Conservation (phyloP, 768 basidiomycete genomes). For the Mycena chlorophos region DNA sequence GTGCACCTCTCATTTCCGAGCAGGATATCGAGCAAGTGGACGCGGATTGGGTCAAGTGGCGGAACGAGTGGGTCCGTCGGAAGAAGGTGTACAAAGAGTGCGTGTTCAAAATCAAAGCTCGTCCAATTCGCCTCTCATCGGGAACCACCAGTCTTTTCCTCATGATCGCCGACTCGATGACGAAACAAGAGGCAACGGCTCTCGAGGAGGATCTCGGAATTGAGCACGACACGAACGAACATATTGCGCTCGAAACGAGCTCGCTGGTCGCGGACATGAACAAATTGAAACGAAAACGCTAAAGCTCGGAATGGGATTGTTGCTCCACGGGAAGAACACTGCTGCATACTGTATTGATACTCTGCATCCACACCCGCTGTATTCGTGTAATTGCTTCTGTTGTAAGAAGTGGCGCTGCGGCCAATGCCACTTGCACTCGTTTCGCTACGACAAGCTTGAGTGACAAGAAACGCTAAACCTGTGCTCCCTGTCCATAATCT, state of each 20-base stretch:
- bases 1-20: slow-evolving; percentile 64
- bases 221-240: slow-evolving; percentile 75
- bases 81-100: slow-evolving; percentile 77
- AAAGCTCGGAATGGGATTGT: neutral
- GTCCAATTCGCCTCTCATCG: neutral
- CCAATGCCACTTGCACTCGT: too few species aligned
- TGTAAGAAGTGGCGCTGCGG: neutral
- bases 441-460: neutral
- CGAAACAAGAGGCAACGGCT: slow-evolving; percentile 61
- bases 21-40: slow-evolving; percentile 72
- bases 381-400: neutral
- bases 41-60: slow-evolving; percentile 76
- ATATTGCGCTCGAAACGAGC: slow-evolving; percentile 61
- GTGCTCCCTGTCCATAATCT: neutral
- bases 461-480: too few species aligned
- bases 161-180: slow-evolving; percentile 62
- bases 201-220: slow-evolving; percentile 83
- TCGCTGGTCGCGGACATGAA: slow-evolving; percentile 49
- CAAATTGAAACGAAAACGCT: slow-evolving; percentile 55
- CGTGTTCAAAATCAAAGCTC: slow-evolving; percentile 28
- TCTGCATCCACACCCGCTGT: slow-evolving; percentile 68
- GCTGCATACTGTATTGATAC: slow-evolving; percentile 26
- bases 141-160: slow-evolving; percentile 66
- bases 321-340: slow-evolving; percentile 1
- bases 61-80: slow-evolving; percentile 75